Base-by-base conservation (phyloP, 768 basidiomycete species). In the Harrya chromipes region DNA sequence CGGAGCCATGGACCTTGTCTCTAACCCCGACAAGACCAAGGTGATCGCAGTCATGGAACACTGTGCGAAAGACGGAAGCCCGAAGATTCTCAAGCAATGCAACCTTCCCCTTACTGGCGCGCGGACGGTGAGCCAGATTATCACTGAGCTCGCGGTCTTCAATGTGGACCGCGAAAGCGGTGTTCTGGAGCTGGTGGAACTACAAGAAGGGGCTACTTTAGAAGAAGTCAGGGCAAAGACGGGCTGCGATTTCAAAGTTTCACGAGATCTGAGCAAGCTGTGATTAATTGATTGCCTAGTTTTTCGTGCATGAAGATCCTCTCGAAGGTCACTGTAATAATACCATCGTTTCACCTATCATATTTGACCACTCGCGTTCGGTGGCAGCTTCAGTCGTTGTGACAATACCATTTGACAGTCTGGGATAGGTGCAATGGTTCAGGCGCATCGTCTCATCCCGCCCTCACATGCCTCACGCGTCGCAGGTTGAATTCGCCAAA, bases 1-100 rank as follows among this genome's bases (percentile, higher is more conserved):
- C 12, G 94, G 94, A 43, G 94, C 94, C 11, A 94, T 94, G 92
- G 93, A 95, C 65, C 82, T 94, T 41, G 92, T 93, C 49, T 95
- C 94, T 50, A 97, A 95, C 71, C 94, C 94, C 2, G 92, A 95
- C 69, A 85, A 86, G 70, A 97, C 94, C 36, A 94, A 87, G 69
- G 86, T 94, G 52, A 90, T 95, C 48, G 91, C 78, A 6, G 79
- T 90, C 27, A 88, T 92, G 81, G 94, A 97, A 61, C 94, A 95
- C 70, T 82, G 82, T 62, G 86, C 90, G 39, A 93, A 91, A 72
- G 85, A 91, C 60, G 94, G 93, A 36, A 84, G 82, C 57, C 86
- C 87, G 31, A 97, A 97, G 76, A 86, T 97, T 50, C 75, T 95
- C 54, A 75, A 82, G 60, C 70, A 85, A 61, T 97, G 94, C 60